Base-by-base conservation (phyloP, 2,329 filamentous ascomycete species). In the Passalora sequoiae region DNA sequence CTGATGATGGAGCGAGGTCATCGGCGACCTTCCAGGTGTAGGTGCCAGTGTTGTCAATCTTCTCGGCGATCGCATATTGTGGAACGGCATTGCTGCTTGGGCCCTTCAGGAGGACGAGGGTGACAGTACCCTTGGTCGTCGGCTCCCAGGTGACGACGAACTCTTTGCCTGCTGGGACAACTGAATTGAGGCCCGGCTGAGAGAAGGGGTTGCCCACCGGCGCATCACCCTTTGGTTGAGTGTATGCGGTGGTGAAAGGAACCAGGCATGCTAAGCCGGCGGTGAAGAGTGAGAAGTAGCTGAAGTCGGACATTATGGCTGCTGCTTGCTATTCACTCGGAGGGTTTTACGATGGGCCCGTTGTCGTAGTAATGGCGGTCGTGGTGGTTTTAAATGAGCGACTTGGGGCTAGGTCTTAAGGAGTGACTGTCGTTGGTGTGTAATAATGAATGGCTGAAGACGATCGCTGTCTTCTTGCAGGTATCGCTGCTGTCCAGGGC, bases 71-170 rank as follows among this genome's bases (percentile, higher is more conserved):
- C 46, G 74, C 66, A 54, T 66, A 63, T 52, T 76, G 62, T 32
- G 74, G 71, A 29, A 69, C 54, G 36, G 77, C 70, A 66, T 81
- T 77, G 63, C 47, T 67, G 53, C 71, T 67, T 22, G 78, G 77
- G 22, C 79, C 79, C 59, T 74, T 74, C 55, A 81, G 74, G 52
- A 83, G 75, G 47, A 78, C 61, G 45, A 83, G 66, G n/a, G 76
- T 75, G 58, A 82, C 68, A 29, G 66, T 70, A 58, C 69, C 70
- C 42, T 60, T 43, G 42, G 70, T 70, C 53, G 66, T 71, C 37
- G 71, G 66, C 48, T 68, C 50, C 80, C 80, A 83, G 51, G 69
- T 77, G 70, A 82, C 77, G 37, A 66, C 70, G 71, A 69, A 82
- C 44, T 68, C 57, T 61, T 71, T 59, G 62, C 76, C 77, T 47